These are phyloP conservation scores for Curvularia spicifera DNA, from an alignment of 2,329 filamentous ascomycete genomes.

Conservation along the genomic window DNA sequence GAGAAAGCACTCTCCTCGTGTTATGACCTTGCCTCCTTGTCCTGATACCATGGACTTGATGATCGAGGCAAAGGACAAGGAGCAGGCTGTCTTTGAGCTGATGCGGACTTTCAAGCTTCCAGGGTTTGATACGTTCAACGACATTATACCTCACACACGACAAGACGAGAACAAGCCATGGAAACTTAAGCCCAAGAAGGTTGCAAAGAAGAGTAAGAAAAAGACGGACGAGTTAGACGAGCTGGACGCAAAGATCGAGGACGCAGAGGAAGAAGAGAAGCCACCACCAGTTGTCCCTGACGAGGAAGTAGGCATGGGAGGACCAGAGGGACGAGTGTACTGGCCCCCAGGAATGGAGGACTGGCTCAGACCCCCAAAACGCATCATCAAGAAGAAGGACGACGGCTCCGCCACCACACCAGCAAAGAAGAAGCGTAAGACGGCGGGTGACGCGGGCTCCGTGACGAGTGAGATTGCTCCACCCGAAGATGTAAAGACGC, in stretches of 20 bases:
- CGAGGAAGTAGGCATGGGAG: conserved; percentile 85
- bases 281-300: conserved; percentile 59
- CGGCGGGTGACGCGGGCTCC: conserved; percentile 33
- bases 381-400: conserved; percentile 65
- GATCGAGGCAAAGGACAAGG: conserved; percentile 98
- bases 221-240: conserved; percentile 47
- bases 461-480: conserved; percentile 36
- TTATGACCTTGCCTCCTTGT: conserved; percentile 82
- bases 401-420: conserved; percentile 35
- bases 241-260: conserved; percentile 52
- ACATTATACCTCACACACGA: conserved; percentile 78
- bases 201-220: conserved; percentile 55
- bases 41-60: conserved; percentile 88
- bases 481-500: conserved; percentile 45
- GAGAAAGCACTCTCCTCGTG: conserved; percentile 83
- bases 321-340: conserved; percentile 79
- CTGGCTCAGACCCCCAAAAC: conserved; percentile 83
- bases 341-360: conserved; percentile 92
- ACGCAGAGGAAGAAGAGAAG: conserved; percentile 44
- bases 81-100: conserved; percentile 92
- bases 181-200: conserved; percentile 50
- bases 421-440: conserved; percentile 44
- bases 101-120: conserved; percentile 88
- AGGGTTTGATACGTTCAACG: conserved; percentile 75
- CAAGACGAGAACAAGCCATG: conserved; percentile 72